Base-by-base conservation (phyloP, 2,329 filamentous ascomycete species). In the Aphanocladium album region DNA sequence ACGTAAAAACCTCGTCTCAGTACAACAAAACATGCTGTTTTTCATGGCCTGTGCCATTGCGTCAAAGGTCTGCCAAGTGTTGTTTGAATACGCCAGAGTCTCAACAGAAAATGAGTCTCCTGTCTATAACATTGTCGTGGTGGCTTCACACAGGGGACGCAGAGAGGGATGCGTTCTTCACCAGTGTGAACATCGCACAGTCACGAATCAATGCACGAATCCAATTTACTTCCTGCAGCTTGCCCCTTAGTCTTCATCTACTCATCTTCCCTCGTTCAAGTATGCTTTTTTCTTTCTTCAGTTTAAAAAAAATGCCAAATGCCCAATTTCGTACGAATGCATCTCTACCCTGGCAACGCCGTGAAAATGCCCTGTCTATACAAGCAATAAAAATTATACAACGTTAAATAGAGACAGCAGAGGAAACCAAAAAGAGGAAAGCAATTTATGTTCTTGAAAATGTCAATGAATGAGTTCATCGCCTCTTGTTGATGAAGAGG, bases 401-500 rank as follows among this genome's bases (percentile, higher is more conserved):
- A n/a, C n/a, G n/a, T n/a, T 25, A 41, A 53, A 41, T 25, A 33
- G n/a, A 41, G 19, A 41, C 37, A 57, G 33, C 21, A 57, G 37
- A 21, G 21, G 6, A 16, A 21, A 43, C 23, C n/a, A 45, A 35
- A 33, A 19, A 19, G 33, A 6, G 12, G 33, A 43, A 43, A 43
- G 14, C 8, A 16, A 8, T 50, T 49, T 21, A 49, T 46, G n/a
- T 19, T 23, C 12, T 54, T 33, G 16, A 17, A 21, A 51, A 43
- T 7, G 43, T 16, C 43, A 14, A 37, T 17, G 2, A 3, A 45
- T 25, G 45, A 21, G 2, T 17, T 61, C 62, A 72, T 23, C 71
- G 72, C 57, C 71, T 75, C 64, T 74, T 74, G 53, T 75, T 73
- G 21, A 80, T 77, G 61, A 80, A 80, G 16, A 77, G 76, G 62